phyloP scores from a whole-genome alignment of 2,329 filamentous ascomycete species.

The Ceratocystis colombiana region DNA sequence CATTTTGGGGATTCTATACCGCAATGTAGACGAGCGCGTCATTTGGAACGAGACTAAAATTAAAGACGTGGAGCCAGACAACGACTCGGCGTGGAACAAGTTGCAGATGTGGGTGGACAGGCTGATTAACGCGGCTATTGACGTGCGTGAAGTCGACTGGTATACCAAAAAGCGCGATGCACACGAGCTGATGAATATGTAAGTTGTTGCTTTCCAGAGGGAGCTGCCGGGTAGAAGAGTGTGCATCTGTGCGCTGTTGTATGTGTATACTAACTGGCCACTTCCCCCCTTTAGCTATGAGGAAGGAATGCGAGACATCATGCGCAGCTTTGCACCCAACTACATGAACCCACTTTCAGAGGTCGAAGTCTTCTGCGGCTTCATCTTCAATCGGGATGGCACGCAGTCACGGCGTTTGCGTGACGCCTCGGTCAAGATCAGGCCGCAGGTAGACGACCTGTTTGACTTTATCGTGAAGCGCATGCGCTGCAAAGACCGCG shows the following conservation, averaged over 20 bases:
- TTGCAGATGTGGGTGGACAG: constrained; percentile 31
- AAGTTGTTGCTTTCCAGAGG: constrained; percentile 28
- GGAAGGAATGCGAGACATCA: constrained; percentile 29
- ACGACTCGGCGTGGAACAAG: constrained; percentile 38
- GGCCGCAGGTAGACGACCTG: constrained; percentile 43
- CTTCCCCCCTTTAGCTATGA: constrained; percentile 18
- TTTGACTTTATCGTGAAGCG: constrained; percentile 36
- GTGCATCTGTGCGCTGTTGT: neutral
- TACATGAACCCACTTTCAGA: constrained; percentile 39
- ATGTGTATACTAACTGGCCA: neutral
- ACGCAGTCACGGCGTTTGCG: constrained; percentile 42
- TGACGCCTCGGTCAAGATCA: constrained; percentile 43
- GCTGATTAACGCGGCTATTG: constrained; percentile 26
- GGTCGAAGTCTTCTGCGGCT: constrained; percentile 46
- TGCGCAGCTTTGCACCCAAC: constrained; percentile 32
- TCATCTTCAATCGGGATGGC: constrained; percentile 44
- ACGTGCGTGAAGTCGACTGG: constrained; percentile 32
- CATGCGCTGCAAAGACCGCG: constrained; percentile 29
- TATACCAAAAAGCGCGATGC: constrained; percentile 34
- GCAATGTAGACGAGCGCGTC: constrained; percentile 59
- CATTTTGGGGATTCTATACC: constrained; percentile 59
- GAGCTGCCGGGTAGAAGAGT: too few relatives aligned
- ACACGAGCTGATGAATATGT: constrained; percentile 40
- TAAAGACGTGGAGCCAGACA: constrained; percentile 28
- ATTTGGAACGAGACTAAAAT: constrained; percentile 48